Base-by-base conservation (phyloP, 2,329 filamentous ascomycete species). In the Neofusicoccum cordaticola region DNA sequence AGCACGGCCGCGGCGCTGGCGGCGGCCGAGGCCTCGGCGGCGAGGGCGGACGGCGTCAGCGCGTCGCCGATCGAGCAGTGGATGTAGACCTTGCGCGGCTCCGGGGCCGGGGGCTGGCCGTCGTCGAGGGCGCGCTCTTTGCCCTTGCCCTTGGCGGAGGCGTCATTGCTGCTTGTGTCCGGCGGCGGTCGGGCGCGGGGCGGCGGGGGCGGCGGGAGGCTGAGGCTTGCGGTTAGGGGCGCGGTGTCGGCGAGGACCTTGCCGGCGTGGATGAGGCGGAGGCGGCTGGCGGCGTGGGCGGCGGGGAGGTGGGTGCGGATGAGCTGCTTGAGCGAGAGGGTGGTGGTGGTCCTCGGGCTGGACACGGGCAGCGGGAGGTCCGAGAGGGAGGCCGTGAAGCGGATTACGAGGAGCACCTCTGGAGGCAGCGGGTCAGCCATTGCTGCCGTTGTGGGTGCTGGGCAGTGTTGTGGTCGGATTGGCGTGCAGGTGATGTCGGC, bases 1-100 rank as follows among this genome's bases (percentile, higher is more conserved):
- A 78, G 71, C 0, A 76, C 73, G 3, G 71, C 71, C 61, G 82
- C 79, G 11, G 79, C 79, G 12, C 73, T 73, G 34, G 72, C 69
- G 27, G 69, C 80, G 22, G 73, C 68, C 3, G 78, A 75, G 37
- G 85, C 84, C 80, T 97, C 93, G 13, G 82, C 83, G 1, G 83
- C 84, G 22, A 98, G 85, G 65, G 97, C 92, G 0, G 82, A 73
- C 12, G 85, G 74, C 0, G 89, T 85, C 12, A 98, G 84, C 31
- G 85, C 82, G 75, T 88, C 85, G 63, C 93, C 93, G 65, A 98
- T 91, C n/a, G 92, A 94, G 83, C 94, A 98, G 81, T 96, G 96
- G 67, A 98, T 89, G 76, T 96, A 97, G 71, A 96, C 86, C 50
- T 90, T 85, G 42, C 82, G 81, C 22, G 70, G 65, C 67, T 69